Conservation (phyloP, 2,329 filamentous ascomycete genomes). For the Diaporthe capsici region DNA sequence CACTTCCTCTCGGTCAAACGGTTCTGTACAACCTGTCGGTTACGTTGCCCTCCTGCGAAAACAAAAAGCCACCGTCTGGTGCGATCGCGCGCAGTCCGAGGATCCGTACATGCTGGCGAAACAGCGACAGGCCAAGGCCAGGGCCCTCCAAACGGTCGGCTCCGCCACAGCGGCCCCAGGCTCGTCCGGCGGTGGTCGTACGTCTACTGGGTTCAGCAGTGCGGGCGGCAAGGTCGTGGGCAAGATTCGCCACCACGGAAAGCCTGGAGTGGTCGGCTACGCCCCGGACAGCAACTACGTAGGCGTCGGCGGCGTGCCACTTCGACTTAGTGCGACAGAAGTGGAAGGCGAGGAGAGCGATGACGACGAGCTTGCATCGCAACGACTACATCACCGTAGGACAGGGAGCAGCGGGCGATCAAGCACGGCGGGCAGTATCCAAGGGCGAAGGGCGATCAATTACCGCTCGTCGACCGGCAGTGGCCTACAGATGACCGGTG, state of each 20-base stretch:
- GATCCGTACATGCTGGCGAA: constrained; percentile 87
- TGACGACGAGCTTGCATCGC: constrained; percentile 72
- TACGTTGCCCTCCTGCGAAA: constrained; percentile 97
- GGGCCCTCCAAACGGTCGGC: constrained; percentile 87
- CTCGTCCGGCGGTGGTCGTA: constrained; percentile 62
- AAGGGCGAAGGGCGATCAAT: constrained; percentile 60
- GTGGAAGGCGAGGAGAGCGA: constrained; percentile 91
- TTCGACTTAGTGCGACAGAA: constrained; percentile 94
- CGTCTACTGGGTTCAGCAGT: constrained; percentile 73
- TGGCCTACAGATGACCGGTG: constrained; percentile 41
- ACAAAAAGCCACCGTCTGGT: constrained; percentile 99
- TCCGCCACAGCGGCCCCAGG: constrained; percentile 67
- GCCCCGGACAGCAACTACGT: constrained; percentile 82
- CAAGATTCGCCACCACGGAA: constrained; percentile 91
- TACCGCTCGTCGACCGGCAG: constrained; percentile 63
- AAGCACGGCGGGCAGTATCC: constrained; percentile 66
- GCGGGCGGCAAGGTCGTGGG: constrained; percentile 76
- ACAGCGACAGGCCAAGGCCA: constrained; percentile 88
- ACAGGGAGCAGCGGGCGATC: constrained; percentile 83
- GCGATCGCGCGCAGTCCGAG: constrained; percentile 92
- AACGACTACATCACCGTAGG: constrained; percentile 74
- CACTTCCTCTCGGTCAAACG: constrained; percentile 82
- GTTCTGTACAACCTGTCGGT: constrained; percentile 72
- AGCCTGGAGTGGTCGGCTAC: constrained; percentile 84
- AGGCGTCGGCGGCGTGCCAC: constrained; percentile 83